Base-by-base conservation (phyloP, 139 green algal species). In the Chlorokybus atmophyticus region DNA sequence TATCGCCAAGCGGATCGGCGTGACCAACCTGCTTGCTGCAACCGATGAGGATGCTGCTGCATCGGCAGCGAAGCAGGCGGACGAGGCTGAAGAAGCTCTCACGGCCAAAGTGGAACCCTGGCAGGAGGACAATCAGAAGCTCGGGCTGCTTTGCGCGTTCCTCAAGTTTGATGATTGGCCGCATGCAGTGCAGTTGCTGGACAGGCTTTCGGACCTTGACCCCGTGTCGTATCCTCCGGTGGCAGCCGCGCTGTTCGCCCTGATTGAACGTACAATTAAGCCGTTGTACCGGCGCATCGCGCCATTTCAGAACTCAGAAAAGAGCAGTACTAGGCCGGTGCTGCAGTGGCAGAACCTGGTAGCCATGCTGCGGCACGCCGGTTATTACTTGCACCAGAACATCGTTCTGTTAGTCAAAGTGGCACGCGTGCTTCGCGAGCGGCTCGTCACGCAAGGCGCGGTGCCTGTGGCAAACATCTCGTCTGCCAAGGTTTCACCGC, bases 1-100 rank as follows among this genome's bases (percentile, higher is more conserved):
- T n/a, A 41, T n/a, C n/a, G 60, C 53, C 19, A 60, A 60, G 21
- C 29, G 23, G 32, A 82, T 87, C 29, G 81, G 83, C n/a, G 60
- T 71, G 52, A 67, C 83, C 40, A 78, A 68, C 54, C 71, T 87
- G 26, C 60, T 64, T 0, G 28, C 25, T 14, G 49, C 35, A 19
- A 40, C 29, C 14, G 26, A 67, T 10, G n/a, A 29, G 2, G 28
- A n/a, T n/a, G n/a, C n/a, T n/a, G n/a, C n/a, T n/a, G n/a, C n/a
- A n/a, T n/a, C n/a, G n/a, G n/a, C n/a, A n/a, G n/a, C n/a, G n/a
- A n/a, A n/a, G n/a, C n/a, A n/a, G n/a, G n/a, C n/a, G n/a, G n/a
- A n/a, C n/a, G n/a, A n/a, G n/a, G n/a, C n/a, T n/a, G n/a, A n/a
- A n/a, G n/a, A n/a, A n/a, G n/a, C n/a, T n/a, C n/a, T 67, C 4